phyloP scores from a whole-genome alignment of 768 basidiomycete genomes.

The Boletus fagicola region DNA sequence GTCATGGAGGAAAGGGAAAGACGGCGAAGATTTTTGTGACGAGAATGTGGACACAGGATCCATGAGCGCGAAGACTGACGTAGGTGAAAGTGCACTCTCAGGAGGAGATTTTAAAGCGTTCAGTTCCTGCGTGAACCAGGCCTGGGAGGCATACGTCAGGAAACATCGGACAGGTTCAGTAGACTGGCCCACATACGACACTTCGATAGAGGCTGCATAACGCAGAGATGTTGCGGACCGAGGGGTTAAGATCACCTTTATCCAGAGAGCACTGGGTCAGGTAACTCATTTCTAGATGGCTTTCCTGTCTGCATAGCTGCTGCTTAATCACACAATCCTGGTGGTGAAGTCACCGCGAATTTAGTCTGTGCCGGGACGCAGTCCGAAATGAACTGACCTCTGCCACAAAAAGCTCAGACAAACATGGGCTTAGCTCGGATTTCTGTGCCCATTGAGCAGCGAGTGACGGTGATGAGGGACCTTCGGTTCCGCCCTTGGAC shows the following conservation, averaged over 20 bases:
- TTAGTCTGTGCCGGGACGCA: constrained; percentile 1
- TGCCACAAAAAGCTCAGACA: constrained; percentile 60
- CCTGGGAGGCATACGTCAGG: constrained; percentile 40
- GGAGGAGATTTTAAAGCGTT: constrained; percentile 60
- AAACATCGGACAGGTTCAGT: neutral
- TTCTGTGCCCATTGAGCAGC: constrained; percentile 84
- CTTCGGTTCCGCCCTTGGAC: constrained; percentile 39
- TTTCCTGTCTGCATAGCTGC: constrained; percentile 73
- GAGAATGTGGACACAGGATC: constrained; percentile 47
- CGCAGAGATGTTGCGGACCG: constrained; percentile 67
- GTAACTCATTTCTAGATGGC: constrained; percentile 69
- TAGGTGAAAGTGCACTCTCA: constrained; percentile 49
- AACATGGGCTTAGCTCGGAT: constrained; percentile 71
- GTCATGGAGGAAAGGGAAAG: constrained; percentile 42
- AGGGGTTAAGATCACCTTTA: constrained; percentile 66
- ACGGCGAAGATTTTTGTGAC: constrained; percentile 44
- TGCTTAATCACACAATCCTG: constrained; percentile 46
- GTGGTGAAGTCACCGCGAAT: neutral
- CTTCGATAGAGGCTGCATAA: constrained; percentile 82
- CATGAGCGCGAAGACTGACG: constrained; percentile 42
- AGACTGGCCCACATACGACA: constrained; percentile 55
- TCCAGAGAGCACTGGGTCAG: constrained; percentile 53
- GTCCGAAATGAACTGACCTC: constrained; percentile 41
- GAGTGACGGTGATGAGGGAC: constrained; percentile 48
- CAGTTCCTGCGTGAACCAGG: constrained; percentile 82